These are phyloP conservation scores for Eimeria necatrix DNA, from an alignment of 169 alveolate genomes.

Conservation along the genomic window DNA sequence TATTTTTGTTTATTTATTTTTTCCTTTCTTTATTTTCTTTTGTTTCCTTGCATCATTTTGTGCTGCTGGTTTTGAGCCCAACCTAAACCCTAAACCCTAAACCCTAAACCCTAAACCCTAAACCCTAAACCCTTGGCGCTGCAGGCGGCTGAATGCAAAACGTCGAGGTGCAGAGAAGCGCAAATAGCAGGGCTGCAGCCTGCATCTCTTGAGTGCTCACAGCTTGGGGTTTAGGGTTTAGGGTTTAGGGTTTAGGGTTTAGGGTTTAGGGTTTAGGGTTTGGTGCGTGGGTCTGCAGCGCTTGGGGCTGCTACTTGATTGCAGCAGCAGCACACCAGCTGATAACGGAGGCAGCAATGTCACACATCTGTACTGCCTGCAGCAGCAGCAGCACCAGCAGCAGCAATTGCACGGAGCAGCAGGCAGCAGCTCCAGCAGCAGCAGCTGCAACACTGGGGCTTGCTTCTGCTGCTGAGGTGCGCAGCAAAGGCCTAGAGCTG, in stretches of 20 bases:
- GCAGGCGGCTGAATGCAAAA: too few relatives aligned
- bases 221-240: neutral
- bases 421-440: constrained; percentile 36
- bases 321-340: constrained; percentile 64
- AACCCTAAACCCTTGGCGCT: neutral
- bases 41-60: neutral
- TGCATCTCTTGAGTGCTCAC: neutral
- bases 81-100: too few relatives aligned
- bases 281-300: constrained; percentile 2
- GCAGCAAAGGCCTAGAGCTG: neutral
- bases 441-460: constrained; percentile 34
- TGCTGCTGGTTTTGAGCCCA: constrained; percentile 5
- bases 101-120: too few relatives aligned
- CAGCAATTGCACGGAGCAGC: neutral
- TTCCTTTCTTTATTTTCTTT: neutral
- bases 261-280: constrained; percentile 47
- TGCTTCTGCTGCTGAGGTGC: neutral
- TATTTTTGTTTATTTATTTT: neutral
- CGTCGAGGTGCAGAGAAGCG: too few relatives aligned
- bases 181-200: neutral
- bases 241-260: constrained; percentile 53
- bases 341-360: constrained; percentile 30
- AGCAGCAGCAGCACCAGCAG: constrained; percentile 58
- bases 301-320: constrained; percentile 1
- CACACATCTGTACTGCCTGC: constrained; percentile 51